Conservation (phyloP, 176 grass and related monocot genomes). For the Musa itinerans region DNA sequence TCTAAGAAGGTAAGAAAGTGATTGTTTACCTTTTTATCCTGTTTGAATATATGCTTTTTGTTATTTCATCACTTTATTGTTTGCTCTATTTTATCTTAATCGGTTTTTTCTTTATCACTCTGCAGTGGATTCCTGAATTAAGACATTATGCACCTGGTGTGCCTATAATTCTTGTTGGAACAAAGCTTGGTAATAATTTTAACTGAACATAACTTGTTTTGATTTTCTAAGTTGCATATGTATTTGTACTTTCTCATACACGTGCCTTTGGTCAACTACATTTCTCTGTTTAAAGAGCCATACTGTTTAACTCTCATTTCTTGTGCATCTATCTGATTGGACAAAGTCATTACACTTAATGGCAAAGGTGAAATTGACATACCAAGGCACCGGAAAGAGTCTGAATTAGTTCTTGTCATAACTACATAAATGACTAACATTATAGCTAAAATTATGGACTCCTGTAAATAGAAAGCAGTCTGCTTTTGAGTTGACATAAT, state of each 20-base stretch:
- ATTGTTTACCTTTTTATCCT: slow-evolving; percentile 1
- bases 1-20: slow-evolving; percentile 46
- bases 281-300: background rate
- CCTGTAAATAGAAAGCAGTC: no score
- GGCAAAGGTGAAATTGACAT: no score
- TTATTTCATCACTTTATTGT: background rate
- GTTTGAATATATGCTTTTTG: slow-evolving; percentile 7
- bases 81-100: background rate
- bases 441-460: no score
- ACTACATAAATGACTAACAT: no score
- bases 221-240: background rate
- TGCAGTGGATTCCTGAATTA: slow-evolving; percentile 74
- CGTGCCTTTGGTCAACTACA: background rate
- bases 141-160: slow-evolving; percentile 57
- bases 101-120: slow-evolving; percentile 1
- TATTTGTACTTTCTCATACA: slow-evolving; percentile 10
- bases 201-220: slow-evolving; percentile 69
- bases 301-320: background rate
- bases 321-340: no score
- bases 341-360: no score
- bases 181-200: slow-evolving; percentile 40
- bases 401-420: no score
- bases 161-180: no score
- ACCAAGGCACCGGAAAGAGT: no score
- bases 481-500: no score